phyloP scores from a whole-genome alignment of 2,329 filamentous ascomycete species.

The Pyrenophora seminiperda region DNA sequence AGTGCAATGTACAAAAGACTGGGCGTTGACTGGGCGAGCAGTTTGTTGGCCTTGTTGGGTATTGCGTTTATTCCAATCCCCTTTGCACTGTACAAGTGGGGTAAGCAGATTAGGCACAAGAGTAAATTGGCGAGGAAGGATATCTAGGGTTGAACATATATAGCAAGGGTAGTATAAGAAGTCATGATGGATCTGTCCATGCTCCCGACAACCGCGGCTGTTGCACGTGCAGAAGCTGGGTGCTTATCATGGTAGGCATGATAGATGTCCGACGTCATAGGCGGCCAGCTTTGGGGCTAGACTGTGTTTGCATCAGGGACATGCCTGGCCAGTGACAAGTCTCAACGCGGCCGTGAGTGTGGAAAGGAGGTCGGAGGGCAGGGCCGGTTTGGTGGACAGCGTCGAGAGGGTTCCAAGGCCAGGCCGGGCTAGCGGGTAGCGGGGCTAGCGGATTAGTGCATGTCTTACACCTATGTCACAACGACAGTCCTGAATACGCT shows the following conservation, averaged over 20 bases:
- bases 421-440: too few species aligned
- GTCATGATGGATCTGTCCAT: too few species aligned
- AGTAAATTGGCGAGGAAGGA: slow-evolving; percentile 52
- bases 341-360: background rate
- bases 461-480: background rate
- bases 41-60: slow-evolving; percentile 48
- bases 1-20: slow-evolving; percentile 34
- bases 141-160: too few species aligned
- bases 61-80: slow-evolving; percentile 55
- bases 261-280: slow-evolving; percentile 5
- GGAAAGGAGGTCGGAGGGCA: background rate
- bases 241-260: background rate
- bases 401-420: background rate
- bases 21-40: slow-evolving; percentile 52
- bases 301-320: too few species aligned
- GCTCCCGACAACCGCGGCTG: background rate
- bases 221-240: background rate
- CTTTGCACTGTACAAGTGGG: slow-evolving; percentile 53
- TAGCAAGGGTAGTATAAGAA: too few species aligned
- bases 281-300: background rate
- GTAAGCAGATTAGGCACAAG: slow-evolving; percentile 48
- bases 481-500: background rate
- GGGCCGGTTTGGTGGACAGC: background rate
- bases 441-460: too few species aligned
- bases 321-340: background rate